phyloP scores from a whole-genome alignment of 352 stramenopile species.

The Pythium biforme region DNA sequence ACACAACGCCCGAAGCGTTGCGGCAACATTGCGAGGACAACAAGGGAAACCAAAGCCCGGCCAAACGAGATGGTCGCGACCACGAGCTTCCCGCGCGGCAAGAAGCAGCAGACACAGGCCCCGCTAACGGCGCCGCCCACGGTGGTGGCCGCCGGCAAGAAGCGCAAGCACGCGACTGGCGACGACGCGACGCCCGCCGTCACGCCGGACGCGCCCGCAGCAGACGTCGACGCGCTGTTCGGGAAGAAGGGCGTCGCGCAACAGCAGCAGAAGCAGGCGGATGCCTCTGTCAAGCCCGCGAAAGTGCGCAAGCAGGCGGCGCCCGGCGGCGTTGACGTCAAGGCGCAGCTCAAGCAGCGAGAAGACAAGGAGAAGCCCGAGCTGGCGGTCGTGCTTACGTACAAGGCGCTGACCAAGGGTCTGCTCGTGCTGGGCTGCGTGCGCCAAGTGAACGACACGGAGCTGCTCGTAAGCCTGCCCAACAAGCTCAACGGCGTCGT shows the following conservation, averaged over 20 bases:
- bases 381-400: conserved; percentile 49
- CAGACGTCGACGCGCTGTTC: conserved; percentile 65
- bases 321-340: background rate
- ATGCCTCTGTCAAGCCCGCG: conserved; percentile 26
- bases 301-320: conserved; percentile 23
- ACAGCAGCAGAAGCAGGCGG: conserved; percentile 26
- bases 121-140: conserved; percentile 20
- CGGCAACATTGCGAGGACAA: conserved; percentile 3
- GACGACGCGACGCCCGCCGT: conserved; percentile 13
- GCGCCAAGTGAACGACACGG: conserved; percentile 82
- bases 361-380: conserved; percentile 34
- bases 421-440: conserved; percentile 86
- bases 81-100: conserved; percentile 71
- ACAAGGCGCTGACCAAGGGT: conserved; percentile 68
- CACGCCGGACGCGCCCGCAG: conserved; percentile 15
- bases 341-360: conserved; percentile 18
- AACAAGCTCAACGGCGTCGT: conserved; percentile 95
- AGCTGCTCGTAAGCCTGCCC: conserved; percentile 87
- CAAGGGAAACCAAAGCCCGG: background rate
- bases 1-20: conserved; percentile 1
- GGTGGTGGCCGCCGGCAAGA: conserved; percentile 32
- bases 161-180: conserved; percentile 42
- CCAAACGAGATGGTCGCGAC: background rate
- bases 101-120: conserved; percentile 55
- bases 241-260: conserved; percentile 66